phyloP scores from a whole-genome alignment of 768 basidiomycete species.

The Mycena amicta region DNA sequence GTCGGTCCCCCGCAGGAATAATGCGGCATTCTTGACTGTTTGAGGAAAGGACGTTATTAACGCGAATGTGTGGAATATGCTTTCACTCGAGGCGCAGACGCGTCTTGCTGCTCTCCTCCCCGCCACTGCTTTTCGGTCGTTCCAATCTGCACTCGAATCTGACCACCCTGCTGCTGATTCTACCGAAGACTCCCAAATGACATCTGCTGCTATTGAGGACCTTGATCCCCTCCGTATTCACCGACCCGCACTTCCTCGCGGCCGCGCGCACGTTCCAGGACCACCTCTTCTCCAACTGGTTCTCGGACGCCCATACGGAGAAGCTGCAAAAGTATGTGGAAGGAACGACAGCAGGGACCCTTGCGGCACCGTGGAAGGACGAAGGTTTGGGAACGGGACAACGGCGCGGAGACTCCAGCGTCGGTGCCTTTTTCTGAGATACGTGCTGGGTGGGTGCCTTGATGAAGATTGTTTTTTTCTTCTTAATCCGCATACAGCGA shows the following conservation, averaged over 20 bases:
- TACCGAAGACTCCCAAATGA: no score
- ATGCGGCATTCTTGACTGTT: constrained; percentile 8
- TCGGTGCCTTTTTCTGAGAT: background rate
- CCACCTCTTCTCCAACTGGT: constrained; percentile 56
- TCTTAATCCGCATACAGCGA: no score
- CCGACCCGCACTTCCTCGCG: constrained; percentile 54
- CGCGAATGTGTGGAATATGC: constrained; percentile 44
- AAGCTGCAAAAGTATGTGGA: constrained; percentile 45
- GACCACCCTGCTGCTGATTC: constrained; percentile 44
- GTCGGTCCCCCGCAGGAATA: no score
- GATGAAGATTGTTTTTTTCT: no score
- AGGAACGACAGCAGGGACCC: constrained; percentile 45
- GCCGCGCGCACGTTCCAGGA: constrained; percentile 63
- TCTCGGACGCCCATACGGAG: constrained; percentile 44
- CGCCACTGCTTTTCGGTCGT: constrained; percentile 45
- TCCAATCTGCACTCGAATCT: constrained; percentile 32
- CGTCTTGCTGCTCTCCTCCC: constrained; percentile 46
- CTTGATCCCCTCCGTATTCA: constrained; percentile 47
- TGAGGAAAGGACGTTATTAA: constrained; percentile 50
- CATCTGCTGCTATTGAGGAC: no score
- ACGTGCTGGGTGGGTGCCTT: no score
- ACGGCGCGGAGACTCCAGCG: constrained; percentile 20
- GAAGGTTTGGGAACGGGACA: constrained; percentile 57
- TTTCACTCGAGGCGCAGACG: constrained; percentile 43
- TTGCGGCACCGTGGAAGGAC: constrained; percentile 66